phyloP scores from a whole-genome alignment of 139 green algal genomes.

The Chlamydomonas sp. region DNA sequence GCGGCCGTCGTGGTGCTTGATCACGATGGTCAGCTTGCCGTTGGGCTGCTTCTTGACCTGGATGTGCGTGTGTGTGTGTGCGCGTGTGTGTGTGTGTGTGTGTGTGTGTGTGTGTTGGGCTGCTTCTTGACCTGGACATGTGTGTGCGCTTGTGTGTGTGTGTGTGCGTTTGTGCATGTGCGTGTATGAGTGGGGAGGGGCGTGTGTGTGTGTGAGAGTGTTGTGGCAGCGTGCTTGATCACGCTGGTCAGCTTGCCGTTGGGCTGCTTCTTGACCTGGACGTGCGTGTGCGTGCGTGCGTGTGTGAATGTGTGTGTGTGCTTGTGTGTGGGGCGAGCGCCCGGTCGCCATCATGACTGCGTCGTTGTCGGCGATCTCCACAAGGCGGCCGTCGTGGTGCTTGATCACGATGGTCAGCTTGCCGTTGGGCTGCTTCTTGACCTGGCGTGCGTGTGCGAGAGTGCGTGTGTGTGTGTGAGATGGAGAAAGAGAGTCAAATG shows the following conservation, averaged over 20 bases:
- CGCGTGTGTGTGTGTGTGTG: not conserved
- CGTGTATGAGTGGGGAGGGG: too few relatives aligned
- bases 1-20: slow-evolving; percentile 38
- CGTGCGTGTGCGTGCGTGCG: too few relatives aligned
- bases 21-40: slow-evolving; percentile 31
- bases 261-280: slow-evolving; percentile 30
- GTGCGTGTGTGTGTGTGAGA: too few relatives aligned
- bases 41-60: slow-evolving; percentile 28
- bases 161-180: too few relatives aligned
- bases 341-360: slow-evolving; percentile 58
- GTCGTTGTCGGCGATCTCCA: slow-evolving; percentile 44
- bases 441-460: too few relatives aligned
- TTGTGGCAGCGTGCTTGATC: slow-evolving; percentile 36
- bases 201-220: too few relatives aligned
- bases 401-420: slow-evolving; percentile 37
- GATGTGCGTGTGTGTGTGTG: too few relatives aligned
- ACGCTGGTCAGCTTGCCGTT: slow-evolving; percentile 33
- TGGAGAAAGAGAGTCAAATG: too few relatives aligned
- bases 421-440: slow-evolving; percentile 32
- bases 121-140: too few relatives aligned
- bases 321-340: too few relatives aligned
- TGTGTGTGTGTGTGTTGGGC: too few relatives aligned
- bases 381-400: slow-evolving; percentile 29
- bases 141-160: not conserved
- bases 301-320: too few relatives aligned